These are phyloP conservation scores for Kingdonia uniflora DNA, from an alignment of 164 flowering plant species.

Conservation along the genomic window DNA sequence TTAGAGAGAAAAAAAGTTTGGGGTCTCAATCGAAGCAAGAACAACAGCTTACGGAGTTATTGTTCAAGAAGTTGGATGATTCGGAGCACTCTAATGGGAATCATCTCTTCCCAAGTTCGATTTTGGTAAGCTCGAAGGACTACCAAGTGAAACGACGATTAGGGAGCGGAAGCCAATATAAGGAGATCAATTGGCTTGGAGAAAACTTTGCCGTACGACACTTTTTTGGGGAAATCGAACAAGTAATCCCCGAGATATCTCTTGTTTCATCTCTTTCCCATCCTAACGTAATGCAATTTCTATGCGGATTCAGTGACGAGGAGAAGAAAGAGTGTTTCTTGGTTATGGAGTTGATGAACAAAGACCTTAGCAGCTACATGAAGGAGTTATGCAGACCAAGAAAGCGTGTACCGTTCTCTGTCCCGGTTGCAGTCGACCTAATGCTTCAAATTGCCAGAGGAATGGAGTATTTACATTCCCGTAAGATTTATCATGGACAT, in stretches of 20 bases:
- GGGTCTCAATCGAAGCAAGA: conserved; percentile 30
- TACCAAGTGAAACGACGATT: conserved; percentile 56
- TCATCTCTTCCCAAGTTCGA: conserved; percentile 46
- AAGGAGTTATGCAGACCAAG: conserved; percentile 50
- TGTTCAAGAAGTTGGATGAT: conserved; percentile 36
- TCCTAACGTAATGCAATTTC: conserved; percentile 48
- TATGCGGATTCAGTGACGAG: conserved; percentile 58
- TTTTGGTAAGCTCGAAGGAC: conserved; percentile 48
- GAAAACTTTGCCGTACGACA: conserved; percentile 61
- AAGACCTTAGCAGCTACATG: conserved; percentile 38
- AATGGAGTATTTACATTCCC: conserved; percentile 82
- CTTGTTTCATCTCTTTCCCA: conserved; percentile 44
- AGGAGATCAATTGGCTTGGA: conserved; percentile 81
- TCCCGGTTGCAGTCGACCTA: conserved; percentile 61
- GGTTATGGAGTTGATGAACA: conserved; percentile 68
- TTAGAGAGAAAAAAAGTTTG: conserved; percentile 33
- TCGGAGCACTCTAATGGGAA: conserved; percentile 20
- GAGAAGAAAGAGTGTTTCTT: conserved; percentile 72
- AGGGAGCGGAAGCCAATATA: conserved; percentile 52
- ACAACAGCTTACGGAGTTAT: conserved; percentile 29
- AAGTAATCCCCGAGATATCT: conserved; percentile 36
- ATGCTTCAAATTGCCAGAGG: conserved; percentile 94
- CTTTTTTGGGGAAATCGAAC: conserved; percentile 41
- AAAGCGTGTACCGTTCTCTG: conserved; percentile 43
- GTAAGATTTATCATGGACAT: conserved; percentile 58